Evolutionary conservation across 176 grass and related monocot species (phyloP), one percentile per base, ranked within the genome.

Genomic region (Oryza coarctata): DNA sequence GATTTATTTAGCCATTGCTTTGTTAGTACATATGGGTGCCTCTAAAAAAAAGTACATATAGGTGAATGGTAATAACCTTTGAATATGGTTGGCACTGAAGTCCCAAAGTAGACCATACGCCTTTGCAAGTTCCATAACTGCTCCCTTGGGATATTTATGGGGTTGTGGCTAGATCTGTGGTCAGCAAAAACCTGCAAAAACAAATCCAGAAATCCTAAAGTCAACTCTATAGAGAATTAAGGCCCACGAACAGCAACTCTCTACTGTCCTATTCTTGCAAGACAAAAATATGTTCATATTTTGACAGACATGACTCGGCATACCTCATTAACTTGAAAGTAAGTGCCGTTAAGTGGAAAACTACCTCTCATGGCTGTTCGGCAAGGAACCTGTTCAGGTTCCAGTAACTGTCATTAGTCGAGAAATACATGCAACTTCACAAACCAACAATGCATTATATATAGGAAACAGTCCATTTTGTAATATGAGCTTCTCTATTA

Each of bases 301-400:
- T 60, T 60, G 55, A 60, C n/a, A 68, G 23, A 76, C 28, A 17
- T 67, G 43, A 49, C 33, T 82, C 13, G 39, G 47, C 62, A 58
- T 81, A 98, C 95, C 90, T 98, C 95, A 60, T 98, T 98, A 87
- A 98, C 92, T 87, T 98, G 95, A 84, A 98, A 98, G 78, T 98
- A 98, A 61, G 95, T 98, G 35, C 95, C 95, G 55, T 98, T 98
- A 63, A 98, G 95, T 44, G 95, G 95, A 85, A 98, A 98, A 82
- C 92, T 98, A 43, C 95, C 95, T 45, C 87, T 89, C 88, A 93
- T 95, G 82, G 95, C 95, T 79, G 95, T 98, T 90, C 95, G 86
- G 74, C 95, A 98, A 35, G 95, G 96, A 86, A 99, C 81, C 96
- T 99, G 79, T 79, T 82, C 22, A 83, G 73, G 61, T 82, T 68